Evolutionary conservation across 768 basidiomycete species (phyloP).

Genomic region (Auricularia auricula-judae): DNA sequence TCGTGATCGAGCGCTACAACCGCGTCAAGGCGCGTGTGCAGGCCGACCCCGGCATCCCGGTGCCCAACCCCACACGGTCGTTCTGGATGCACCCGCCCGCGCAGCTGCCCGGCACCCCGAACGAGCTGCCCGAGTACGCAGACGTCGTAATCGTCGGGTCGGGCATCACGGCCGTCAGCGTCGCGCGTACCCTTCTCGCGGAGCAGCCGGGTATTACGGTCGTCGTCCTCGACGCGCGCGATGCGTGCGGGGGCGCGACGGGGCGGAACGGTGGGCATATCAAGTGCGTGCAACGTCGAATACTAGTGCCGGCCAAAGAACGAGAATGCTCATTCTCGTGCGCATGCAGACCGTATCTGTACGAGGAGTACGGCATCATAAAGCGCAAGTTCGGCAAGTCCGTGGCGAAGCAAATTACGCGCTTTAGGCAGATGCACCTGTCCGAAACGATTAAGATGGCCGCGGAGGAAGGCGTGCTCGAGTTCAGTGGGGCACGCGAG

Average conservation of each 20-base stretch:
- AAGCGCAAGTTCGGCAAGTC: conserved; percentile 13
- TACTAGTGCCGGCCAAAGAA: too few relatives aligned
- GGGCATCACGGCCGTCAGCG: conserved; percentile 61
- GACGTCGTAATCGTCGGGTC: conserved; percentile 68
- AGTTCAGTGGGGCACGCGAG: conserved; percentile 43
- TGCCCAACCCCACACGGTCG: conserved; percentile 39
- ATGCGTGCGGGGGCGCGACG: conserved; percentile 64
- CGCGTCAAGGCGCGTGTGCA: conserved; percentile 23
- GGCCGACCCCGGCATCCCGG: conserved; percentile 43
- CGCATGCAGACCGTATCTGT: conserved; percentile 30
- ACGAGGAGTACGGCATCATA: conserved; percentile 43
- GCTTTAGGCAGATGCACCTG: conserved; percentile 53
- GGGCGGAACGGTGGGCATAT: conserved; percentile 67
- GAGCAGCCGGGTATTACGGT: conserved; percentile 25
- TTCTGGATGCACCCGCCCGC: conserved; percentile 50
- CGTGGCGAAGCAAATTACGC: conserved; percentile 24
- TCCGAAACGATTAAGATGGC: conserved; percentile 36
- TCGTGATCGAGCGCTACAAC: conserved; percentile 9
- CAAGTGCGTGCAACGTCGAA: conserved; percentile 13
- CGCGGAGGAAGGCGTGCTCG: conserved; percentile 39
- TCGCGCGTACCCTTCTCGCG: conserved; percentile 44
- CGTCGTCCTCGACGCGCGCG: conserved; percentile 74
- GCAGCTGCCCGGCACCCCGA: neutral
- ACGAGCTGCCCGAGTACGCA: conserved; percentile 33
- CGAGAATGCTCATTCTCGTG: neutral